Conservation (phyloP, 2,329 filamentous ascomycete species). For the Sclerotinia subarctica region DNA sequence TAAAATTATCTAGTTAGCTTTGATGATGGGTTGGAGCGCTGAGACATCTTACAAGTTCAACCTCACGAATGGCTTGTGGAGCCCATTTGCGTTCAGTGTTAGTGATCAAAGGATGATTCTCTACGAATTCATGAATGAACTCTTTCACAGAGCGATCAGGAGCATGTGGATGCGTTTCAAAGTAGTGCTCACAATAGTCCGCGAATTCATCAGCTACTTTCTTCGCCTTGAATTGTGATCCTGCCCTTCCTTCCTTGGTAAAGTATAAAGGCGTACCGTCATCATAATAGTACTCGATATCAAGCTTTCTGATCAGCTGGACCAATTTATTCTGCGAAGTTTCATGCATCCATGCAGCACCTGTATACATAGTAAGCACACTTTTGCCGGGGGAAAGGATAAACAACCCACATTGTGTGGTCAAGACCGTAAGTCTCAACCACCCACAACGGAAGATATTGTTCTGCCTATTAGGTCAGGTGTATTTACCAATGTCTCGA, state of each 20-base stretch:
- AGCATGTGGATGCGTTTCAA: constrained; percentile 42
- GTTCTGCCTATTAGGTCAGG: constrained; percentile 33
- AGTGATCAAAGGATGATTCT: constrained; percentile 43
- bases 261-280: constrained; percentile 44
- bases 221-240: constrained; percentile 46
- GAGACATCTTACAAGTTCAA: constrained; percentile 37
- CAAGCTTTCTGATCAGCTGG: constrained; percentile 43
- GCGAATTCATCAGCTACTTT: constrained; percentile 47
- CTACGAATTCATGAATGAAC: constrained; percentile 43
- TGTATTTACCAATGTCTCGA: constrained; percentile 43
- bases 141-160: constrained; percentile 43
- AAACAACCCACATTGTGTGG: constrained; percentile 38
- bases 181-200: constrained; percentile 44
- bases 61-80: constrained; percentile 44
- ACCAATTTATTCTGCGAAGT: constrained; percentile 46
- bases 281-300: constrained; percentile 46
- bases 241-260: constrained; percentile 43
- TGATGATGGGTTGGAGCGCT: background rate
- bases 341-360: constrained; percentile 47
- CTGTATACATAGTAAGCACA: constrained; percentile 36
- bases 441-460: constrained; percentile 37
- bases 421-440: constrained; percentile 31
- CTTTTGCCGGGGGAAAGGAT: constrained; percentile 31
- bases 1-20: constrained; percentile 6
- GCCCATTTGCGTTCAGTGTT: constrained; percentile 45